Base-by-base conservation (phyloP, 495 filamentous ascomycete species). In the Cryomyces minteri region DNA sequence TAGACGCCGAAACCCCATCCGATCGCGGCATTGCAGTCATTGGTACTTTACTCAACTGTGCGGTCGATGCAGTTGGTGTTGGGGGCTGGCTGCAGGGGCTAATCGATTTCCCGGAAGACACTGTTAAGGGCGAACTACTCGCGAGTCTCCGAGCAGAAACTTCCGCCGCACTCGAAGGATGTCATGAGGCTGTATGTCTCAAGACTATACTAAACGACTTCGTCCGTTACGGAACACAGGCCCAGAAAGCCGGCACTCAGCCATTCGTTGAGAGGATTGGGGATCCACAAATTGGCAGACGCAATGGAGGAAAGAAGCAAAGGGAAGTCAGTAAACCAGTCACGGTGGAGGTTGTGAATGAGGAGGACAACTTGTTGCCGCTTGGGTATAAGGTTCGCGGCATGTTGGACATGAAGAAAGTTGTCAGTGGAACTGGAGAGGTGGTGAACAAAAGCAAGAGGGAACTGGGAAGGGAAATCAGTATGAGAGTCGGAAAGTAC, bases 31-130 rank as follows among this genome's bases (percentile, higher is more conserved):
- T 70, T n/a, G 44, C 41, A 33, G 48, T 59, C 37, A 74, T 84
- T 46, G 69, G 72, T 31, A 71, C 77, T 44, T 62, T 92, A 6
- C 69, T 94, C 32, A 80, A 73, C 54, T 76, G 78, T 50, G 77
- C 82, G 37, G 68, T 94, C 7, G 87, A 95, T 62, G 77, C 84
- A 7, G 72, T 94, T n/a, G 85, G 86, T 7, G 69, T 82, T 12
- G 78, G 72, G 9, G 84, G 84, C 31, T 95, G 83, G 82, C 73
- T 94, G 43, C 12, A 31, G 28, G 36, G 45, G 45, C 37, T 32
- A 41, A 8, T 5, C 40, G 8, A 39, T 6, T 48, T 40, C 42
- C 40, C 11, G 31, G 44, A 37, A 25, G 18, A 44, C 5, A 18
- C 11, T 0, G 42, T 32, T 28, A 39, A 43, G 0, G 9, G 30